Evolutionary conservation across 345 rosid genomes (phyloP), one percentile per base, ranked within the genome.

Genomic region (Microthlaspi erraticum): DNA sequence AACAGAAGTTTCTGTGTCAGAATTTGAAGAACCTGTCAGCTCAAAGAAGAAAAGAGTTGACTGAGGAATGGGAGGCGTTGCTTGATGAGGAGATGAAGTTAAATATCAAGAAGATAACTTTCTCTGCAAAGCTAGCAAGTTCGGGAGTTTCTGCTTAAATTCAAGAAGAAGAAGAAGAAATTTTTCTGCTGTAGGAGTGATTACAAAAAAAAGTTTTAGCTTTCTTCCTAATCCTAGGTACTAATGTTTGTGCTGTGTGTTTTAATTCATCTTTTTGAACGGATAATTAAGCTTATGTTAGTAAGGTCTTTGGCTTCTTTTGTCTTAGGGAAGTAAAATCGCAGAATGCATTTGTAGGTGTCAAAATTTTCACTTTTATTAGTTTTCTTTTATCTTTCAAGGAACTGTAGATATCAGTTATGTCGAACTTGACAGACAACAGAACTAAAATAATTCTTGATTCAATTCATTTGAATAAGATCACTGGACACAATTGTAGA

Each of bases 11-110:
- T 14, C 55, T 50, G 26, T 6, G 14, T 23, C 33, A 9, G 9
- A 50, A 50, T 50, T 31, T 50, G 55, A 12, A 23, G 26, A 50
- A 23, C 55, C 55, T 50, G 23, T 9, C 55, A n/a, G 55, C 5
- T 23, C 16, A 50, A 6, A 50, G 34, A 6, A 50, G 11, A 31
- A 50, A 50, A 23, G 34, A 50, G 9, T 14, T 50, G 5, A 5
- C 9, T 0, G 55, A 5, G 1, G 55, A 50, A 12, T 50, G 55
- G 34, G 6, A 50, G 9, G 55, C 55, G 0, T 50, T 50, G 55
- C 33, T 50, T 50, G 33, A 50, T 50, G 55, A 50, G 16, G 55
- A 50, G 34, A 50, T 50, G 55, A 50, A 11, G 6, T 11, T 50
- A 33, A 23, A 23, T 8, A 11, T 50, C 33, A 50, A 50, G 55